phyloP scores from a whole-genome alignment of 257 asterid species.

The Nicotiana tomentosiformis region DNA sequence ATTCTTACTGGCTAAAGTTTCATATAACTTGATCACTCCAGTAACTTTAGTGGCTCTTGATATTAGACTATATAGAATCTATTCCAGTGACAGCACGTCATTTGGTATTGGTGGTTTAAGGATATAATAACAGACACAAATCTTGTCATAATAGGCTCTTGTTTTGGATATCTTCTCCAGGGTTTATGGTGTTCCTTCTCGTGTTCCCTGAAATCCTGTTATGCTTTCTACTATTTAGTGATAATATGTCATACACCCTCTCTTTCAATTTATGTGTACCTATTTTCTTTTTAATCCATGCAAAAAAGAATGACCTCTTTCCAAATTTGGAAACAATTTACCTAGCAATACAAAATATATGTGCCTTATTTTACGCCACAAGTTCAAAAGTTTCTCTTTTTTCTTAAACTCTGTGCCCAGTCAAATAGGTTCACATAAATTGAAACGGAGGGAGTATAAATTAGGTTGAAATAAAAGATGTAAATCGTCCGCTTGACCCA shows the following conservation, averaged over 20 bases:
- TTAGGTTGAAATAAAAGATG: background rate
- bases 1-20: background rate
- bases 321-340: no score
- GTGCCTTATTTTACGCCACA: no score
- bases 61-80: background rate
- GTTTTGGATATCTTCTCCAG: background rate
- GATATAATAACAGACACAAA: background rate
- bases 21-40: background rate
- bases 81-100: background rate
- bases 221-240: background rate
- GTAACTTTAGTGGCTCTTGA: slow-evolving; percentile 3
- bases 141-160: background rate
- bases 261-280: no score
- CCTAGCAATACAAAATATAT: no score
- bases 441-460: no score
- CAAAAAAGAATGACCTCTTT: no score
- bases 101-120: background rate
- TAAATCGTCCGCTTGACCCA: background rate
- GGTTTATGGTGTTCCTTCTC: background rate
- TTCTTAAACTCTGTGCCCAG: no score
- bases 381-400: no score
- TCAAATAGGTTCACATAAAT: no score
- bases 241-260: background rate
- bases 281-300: no score
- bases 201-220: background rate